Conservation (phyloP, 2,329 filamentous ascomycete genomes). For the Pseudogymnoascus sp. region DNA sequence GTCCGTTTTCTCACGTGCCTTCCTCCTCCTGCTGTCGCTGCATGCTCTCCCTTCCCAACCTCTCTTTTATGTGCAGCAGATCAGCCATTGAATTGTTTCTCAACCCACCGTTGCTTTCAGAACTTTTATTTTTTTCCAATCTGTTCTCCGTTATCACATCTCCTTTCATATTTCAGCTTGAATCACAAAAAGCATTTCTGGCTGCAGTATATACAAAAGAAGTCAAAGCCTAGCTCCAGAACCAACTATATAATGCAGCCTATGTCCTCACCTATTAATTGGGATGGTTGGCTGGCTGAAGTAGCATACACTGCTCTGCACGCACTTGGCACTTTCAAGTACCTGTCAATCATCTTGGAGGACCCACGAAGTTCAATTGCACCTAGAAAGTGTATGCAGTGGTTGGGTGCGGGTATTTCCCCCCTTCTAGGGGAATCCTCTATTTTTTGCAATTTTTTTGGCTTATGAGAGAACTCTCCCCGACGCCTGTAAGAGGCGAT, state of each 20-base stretch:
- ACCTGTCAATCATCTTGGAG: background rate
- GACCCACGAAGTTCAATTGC: background rate
- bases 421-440: background rate
- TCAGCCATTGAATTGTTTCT: background rate
- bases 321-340: background rate
- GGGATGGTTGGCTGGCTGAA: background rate
- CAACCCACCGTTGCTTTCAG: background rate
- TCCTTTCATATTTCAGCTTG: background rate
- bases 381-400: background rate
- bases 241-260: background rate
- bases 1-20: background rate
- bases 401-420: background rate
- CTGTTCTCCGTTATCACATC: background rate
- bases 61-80: background rate
- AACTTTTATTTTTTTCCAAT: background rate
- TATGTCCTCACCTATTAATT: background rate
- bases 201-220: background rate
- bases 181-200: background rate
- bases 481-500: background rate
- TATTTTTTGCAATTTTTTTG: background rate
- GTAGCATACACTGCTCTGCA: background rate
- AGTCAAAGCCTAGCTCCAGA: background rate
- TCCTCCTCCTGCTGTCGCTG: background rate
- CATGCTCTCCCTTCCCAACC: background rate
- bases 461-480: background rate